Conservation (phyloP, 352 stramenopile genomes). For the Phytopythium delawarense region DNA sequence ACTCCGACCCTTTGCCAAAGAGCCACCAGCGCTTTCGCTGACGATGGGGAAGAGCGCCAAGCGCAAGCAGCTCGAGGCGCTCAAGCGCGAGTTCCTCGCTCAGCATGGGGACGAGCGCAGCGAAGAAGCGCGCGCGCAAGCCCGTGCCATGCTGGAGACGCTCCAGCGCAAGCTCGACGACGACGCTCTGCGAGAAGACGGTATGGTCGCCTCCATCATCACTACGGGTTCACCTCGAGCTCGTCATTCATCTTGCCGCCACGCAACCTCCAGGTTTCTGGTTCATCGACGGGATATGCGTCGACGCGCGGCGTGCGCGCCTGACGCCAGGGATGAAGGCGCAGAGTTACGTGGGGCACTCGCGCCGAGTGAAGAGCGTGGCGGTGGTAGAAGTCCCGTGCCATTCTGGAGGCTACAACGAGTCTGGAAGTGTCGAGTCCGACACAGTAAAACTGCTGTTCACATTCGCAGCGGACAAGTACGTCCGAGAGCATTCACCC, state of each 20-base stretch:
- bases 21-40: neutral
- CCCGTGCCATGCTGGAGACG: slow-evolving; percentile 44
- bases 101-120: slow-evolving; percentile 38
- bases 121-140: slow-evolving; percentile 26
- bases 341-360: slow-evolving; percentile 34
- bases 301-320: slow-evolving; percentile 31
- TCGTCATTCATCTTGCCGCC: neutral
- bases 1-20: neutral
- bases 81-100: slow-evolving; percentile 41
- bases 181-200: slow-evolving; percentile 57
- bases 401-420: neutral
- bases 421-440: neutral
- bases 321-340: slow-evolving; percentile 55
- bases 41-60: slow-evolving; percentile 43
- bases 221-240: neutral
- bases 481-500: neutral
- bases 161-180: slow-evolving; percentile 60
- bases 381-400: slow-evolving; percentile 6
- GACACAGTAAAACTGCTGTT: slow-evolving; percentile 15
- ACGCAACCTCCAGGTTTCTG: slow-evolving; percentile 33
- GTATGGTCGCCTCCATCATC: slow-evolving; percentile 8
- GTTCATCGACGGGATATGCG: slow-evolving; percentile 45
- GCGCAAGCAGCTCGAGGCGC: slow-evolving; percentile 39
- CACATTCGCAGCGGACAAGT: slow-evolving; percentile 54
- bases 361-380: slow-evolving; percentile 17